These are phyloP conservation scores for Hymenoscyphus occultus DNA, from an alignment of 2,329 filamentous ascomycete species.

Conservation along the genomic window DNA sequence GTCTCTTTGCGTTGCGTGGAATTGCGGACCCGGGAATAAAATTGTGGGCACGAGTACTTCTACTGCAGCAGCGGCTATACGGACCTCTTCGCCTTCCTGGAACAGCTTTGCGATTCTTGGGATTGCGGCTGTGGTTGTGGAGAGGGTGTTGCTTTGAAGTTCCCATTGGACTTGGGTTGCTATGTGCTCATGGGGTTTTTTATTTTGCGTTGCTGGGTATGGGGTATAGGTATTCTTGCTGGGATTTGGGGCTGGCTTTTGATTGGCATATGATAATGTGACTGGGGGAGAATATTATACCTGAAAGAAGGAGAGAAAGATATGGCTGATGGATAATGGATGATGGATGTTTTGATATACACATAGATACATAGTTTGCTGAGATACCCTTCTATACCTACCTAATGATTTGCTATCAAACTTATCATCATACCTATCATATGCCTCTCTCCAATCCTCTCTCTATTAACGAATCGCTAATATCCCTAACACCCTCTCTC, in stretches of 20 bases:
- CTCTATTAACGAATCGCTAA: too few relatives aligned
- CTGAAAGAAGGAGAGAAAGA: neutral
- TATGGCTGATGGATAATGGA: neutral
- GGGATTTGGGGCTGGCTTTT: neutral
- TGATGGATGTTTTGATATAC: too few relatives aligned
- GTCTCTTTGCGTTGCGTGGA: constrained; percentile 17
- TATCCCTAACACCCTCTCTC: too few relatives aligned
- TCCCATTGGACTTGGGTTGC: neutral
- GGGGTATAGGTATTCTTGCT: neutral
- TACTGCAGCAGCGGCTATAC: constrained; percentile 18
- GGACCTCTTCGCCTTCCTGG: constrained; percentile 16
- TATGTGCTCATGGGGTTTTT: neutral
- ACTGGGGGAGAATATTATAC: neutral
- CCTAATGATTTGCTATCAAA: too few relatives aligned
- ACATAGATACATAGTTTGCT: neutral
- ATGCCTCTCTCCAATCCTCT: too few relatives aligned
- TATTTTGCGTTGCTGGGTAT: too few relatives aligned
- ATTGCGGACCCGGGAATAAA: constrained; percentile 25
- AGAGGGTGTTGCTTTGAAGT: constrained; percentile 22
- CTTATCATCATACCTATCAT: too few relatives aligned
- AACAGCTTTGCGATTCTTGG: constrained; percentile 20
- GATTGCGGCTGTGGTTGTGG: constrained; percentile 18
- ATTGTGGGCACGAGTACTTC: constrained; percentile 24
- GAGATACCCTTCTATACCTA: neutral
- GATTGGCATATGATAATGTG: neutral